phyloP scores from a whole-genome alignment of 176 grass and related monocot species.

The Musa beccarii region DNA sequence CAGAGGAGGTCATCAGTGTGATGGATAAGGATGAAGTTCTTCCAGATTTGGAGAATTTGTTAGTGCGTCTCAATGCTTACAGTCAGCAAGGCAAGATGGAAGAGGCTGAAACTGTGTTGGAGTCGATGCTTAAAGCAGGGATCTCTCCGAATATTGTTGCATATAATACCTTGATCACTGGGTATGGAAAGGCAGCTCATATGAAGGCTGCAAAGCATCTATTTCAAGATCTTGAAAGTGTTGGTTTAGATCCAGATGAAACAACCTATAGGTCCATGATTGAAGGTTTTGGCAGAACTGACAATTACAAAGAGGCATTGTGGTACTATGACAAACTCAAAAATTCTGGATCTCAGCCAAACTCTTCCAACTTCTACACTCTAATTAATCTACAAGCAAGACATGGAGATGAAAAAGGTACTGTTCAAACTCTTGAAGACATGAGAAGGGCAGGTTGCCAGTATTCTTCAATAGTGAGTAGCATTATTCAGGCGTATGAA shows the following conservation, averaged over 20 bases:
- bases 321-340: conserved; percentile 65
- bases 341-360: conserved; percentile 48
- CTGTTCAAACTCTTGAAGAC: conserved; percentile 52
- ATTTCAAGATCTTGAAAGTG: conserved; percentile 41
- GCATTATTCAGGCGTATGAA: conserved; percentile 65
- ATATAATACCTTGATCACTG: conserved; percentile 91
- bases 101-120: conserved; percentile 47
- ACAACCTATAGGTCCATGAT: conserved; percentile 87
- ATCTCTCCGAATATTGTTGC: conserved; percentile 61
- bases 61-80: conserved; percentile 68
- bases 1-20: conserved; percentile 52
- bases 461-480: conserved; percentile 56
- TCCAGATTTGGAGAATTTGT: conserved; percentile 84
- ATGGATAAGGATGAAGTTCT: conserved; percentile 49
- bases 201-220: conserved; percentile 34
- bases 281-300: conserved; percentile 77
- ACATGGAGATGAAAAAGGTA: conserved; percentile 39
- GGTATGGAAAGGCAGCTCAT: conserved; percentile 58
- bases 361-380: conserved; percentile 86
- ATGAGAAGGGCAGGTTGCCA: conserved; percentile 57
- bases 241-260: conserved; percentile 66
- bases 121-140: conserved; percentile 43
- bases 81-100: conserved; percentile 81
- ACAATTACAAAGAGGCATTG: conserved; percentile 44
- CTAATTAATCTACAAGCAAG: conserved; percentile 80